Conservation (phyloP, 2,329 filamentous ascomycete species). For the Decorospora gaudefroyi region DNA sequence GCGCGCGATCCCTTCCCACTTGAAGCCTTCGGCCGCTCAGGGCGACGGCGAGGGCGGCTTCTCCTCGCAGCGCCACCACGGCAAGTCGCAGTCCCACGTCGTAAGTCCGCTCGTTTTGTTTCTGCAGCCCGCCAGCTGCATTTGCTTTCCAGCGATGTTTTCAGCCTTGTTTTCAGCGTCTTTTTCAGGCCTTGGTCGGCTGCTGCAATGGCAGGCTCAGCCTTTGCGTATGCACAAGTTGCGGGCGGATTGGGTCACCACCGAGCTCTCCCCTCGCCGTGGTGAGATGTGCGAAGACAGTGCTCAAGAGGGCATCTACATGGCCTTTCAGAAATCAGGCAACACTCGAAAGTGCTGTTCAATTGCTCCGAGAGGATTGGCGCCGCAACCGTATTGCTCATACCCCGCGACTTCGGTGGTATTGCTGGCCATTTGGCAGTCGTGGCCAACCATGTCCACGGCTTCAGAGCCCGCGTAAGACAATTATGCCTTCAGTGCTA, state of each 20-base stretch:
- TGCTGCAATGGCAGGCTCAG: neutral
- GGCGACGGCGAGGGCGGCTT: slow-evolving; percentile 53
- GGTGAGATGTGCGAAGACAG: neutral
- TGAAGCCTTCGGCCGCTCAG: slow-evolving; percentile 64
- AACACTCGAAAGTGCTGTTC: neutral
- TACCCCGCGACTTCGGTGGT: neutral
- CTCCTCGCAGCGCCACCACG: slow-evolving; percentile 69
- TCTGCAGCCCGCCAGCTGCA: slow-evolving; percentile 2
- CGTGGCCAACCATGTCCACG: neutral
- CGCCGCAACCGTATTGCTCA: slow-evolving; percentile 1
- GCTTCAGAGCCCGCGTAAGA: neutral
- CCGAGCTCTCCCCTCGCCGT: neutral
- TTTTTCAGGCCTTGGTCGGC: neutral
- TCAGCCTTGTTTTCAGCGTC: neutral
- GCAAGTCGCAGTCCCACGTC: slow-evolving; percentile 85
- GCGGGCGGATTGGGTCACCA: neutral
- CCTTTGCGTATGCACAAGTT: neutral
- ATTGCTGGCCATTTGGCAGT: too few species aligned
- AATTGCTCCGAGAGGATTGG: neutral
- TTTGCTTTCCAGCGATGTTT: neutral
- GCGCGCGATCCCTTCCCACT: slow-evolving; percentile 77
- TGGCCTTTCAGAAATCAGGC: neutral
- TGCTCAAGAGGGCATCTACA: neutral
- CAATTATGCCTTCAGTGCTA: slow-evolving; percentile 7
- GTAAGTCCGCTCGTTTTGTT: slow-evolving; percentile 59